Base-by-base conservation (phyloP, 1,284 basidiomycete species). In the Papiliotrema laurentii region DNA sequence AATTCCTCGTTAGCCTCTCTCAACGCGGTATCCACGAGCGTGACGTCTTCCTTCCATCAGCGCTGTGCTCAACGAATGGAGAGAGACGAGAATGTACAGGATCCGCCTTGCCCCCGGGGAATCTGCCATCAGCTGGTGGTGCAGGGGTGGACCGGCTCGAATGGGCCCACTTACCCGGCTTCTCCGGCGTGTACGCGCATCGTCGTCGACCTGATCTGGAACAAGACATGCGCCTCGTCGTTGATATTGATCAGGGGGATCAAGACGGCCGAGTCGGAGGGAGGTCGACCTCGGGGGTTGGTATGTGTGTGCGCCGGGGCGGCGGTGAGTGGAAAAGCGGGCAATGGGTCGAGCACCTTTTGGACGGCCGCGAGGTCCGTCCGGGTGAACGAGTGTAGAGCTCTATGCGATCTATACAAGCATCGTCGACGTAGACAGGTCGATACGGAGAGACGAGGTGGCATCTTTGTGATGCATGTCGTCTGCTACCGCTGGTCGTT, bases 1-100 rank as follows among this genome's bases (percentile, higher is more conserved):
- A 72, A 53, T 51, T 72, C 70, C 53, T 72, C 70, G 9, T 61
- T 38, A 16, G 67, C 58, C 49, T 72, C 70, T 43, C 70, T 47
- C 25, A 71, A 51, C 2, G 68, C 68, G 5, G 68, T 58, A 22
- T 56, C 43, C 9, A 65, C 50, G 2, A 71, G 46, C 13, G 51
- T 45, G 4, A 36, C 37, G 51, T 69, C 68, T 18, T 47, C 47
- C 64, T 68, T 22, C 21, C 45, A 44, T 45, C 39, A 50, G 31
- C 22, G 19, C 9, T 5, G 25, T 13, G 24, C 6, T 11, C 10
- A 19, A 2, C 22, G 19, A 31, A 16, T 39, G 18, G 21, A 24
- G 28, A 37, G 27, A 9, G n/a, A 43, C 10, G 2, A 5, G n/a
- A n/a, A n/a, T n/a, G 16, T 19, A 34, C n/a, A 25, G 43, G 22